Base-by-base conservation (phyloP, 208 protist species). In the Trypanosoma platydactyli region DNA sequence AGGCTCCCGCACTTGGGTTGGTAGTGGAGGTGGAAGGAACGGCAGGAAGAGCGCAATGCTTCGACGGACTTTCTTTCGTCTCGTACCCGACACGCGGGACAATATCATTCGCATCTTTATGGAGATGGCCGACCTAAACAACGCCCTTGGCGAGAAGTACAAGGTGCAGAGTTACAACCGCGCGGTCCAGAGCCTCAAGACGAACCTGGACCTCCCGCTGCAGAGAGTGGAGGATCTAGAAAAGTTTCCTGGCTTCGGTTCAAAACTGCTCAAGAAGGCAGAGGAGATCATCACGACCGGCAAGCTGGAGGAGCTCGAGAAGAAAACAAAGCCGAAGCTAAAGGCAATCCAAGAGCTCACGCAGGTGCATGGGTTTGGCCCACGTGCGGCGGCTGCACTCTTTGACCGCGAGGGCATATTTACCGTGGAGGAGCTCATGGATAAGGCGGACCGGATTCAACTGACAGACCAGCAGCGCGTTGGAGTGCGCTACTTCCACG, bases 241-340 rank as follows among this genome's bases (percentile, higher is more conserved):
- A 58, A 82, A 74, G 41, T 92, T 92, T 70, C 70, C 85, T 11
- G 89, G 89, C 35, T 86, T 95, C 50, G 89, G 89, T 40, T 68
- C 83, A 29, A 92, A 92, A 77, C 71, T 95, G 50, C 55, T 86
- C 44, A 92, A 95, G 64, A 95, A 95, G 68, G 89, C 89, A 3
- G 88, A 94, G 79, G 88, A 96, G 71, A 95, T 96, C 56, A 91
- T 96, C 51, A 58, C 61, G 5, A 95, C 91, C 5, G 91, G 89
- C 9, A 91, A 95, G 71, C 83, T 96, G 20, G 81, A 94, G 58
- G 81, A 96, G 76, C 73, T 94, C 18, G 83, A 95, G 74, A 92
- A 84, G 74, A 92, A 95, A 73, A 91, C 90, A 51, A 91, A 95
- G 72, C 89, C 88, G 46, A 92, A 93, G 68, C 81, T 95, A 16